phyloP scores from a whole-genome alignment of 495 filamentous ascomycete genomes.

The Penicillium angulare region DNA sequence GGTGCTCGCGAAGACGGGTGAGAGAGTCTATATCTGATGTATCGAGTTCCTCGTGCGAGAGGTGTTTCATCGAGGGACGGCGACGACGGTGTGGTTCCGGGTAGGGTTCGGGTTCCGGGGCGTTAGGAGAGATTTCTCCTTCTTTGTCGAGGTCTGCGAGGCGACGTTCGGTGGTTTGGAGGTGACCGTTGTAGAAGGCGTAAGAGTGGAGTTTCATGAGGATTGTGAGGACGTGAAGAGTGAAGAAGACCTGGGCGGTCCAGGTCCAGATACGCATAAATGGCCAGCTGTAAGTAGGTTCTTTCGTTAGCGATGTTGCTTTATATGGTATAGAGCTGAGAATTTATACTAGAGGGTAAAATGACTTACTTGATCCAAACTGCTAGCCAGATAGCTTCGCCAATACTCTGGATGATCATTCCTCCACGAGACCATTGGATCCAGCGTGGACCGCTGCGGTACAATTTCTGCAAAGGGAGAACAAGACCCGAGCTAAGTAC shows the following conservation, averaged over 20 bases:
- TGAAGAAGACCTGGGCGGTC: conserved; percentile 94
- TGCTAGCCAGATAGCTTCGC: conserved; percentile 74
- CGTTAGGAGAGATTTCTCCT: conserved; percentile 52
- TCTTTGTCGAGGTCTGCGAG: conserved; percentile 78
- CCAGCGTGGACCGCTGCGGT: conserved; percentile 50
- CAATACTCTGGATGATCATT: conserved; percentile 76
- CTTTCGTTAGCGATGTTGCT: not conserved
- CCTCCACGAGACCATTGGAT: conserved; percentile 75
- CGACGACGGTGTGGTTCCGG: conserved; percentile 56
- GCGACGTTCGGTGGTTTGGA: conserved; percentile 79
- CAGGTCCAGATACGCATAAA: conserved; percentile 88
- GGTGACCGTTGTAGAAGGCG: conserved; percentile 95
- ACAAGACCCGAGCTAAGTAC: conserved; percentile 67
- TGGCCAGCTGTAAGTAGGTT: conserved; percentile 61
- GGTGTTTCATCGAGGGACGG: conserved; percentile 30
- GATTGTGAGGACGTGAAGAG: conserved; percentile 83
- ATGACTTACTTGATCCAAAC: conserved; percentile 73
- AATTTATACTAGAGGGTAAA: not conserved
- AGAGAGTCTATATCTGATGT: conserved; percentile 56
- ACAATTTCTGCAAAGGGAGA: conserved; percentile 72
- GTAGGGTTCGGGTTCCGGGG: conserved; percentile 65
- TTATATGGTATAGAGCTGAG: no score
- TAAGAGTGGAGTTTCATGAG: conserved; percentile 99
- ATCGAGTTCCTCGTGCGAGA: conserved; percentile 32
- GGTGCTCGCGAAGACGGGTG: conserved; percentile 71